Conservation (phyloP, 805 yeast species). For the Brettanomyces custersianus region DNA sequence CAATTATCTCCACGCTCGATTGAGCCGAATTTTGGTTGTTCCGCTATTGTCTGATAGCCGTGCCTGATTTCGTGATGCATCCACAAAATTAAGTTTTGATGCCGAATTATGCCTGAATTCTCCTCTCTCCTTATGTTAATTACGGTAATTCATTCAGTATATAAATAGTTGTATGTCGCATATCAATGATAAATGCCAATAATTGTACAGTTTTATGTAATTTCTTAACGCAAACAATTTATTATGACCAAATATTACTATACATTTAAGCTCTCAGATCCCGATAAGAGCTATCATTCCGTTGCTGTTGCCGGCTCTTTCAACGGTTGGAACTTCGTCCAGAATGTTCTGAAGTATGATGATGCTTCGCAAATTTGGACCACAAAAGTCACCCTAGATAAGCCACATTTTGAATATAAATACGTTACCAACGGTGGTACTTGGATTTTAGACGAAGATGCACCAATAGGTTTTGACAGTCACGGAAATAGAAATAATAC, state of each 20-base stretch:
- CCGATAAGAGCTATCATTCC: slow-evolving; percentile 4
- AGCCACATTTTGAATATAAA: slow-evolving; percentile 15
- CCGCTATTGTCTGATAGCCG: no score
- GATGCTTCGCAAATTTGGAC: slow-evolving; percentile 4
- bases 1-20: no score
- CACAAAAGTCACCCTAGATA: slow-evolving; percentile 1
- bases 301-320: slow-evolving; percentile 15
- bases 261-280: slow-evolving; percentile 6
- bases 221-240: background rate
- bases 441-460: slow-evolving; percentile 20
- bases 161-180: no score
- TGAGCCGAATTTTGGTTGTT: no score
- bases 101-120: no score
- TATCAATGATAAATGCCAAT: no score
- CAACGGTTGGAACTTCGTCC: slow-evolving; percentile 11
- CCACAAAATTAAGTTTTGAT: no score
- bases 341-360: slow-evolving; percentile 6
- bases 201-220: no score
- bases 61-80: no score
- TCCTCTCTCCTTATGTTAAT: no score
- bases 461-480: slow-evolving; percentile 16
- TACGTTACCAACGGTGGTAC: slow-evolving; percentile 18
- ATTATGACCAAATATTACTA: slow-evolving; percentile 2
- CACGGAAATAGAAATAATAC: slow-evolving; percentile 21
- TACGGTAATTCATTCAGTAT: no score